A percentile compares a stretch with the other conserved stretches of the same genome.
Evolutionary conservation across 768 basidiomycete genomes (phyloP).

Genomic region (Trametes cinnabarina): DNA sequence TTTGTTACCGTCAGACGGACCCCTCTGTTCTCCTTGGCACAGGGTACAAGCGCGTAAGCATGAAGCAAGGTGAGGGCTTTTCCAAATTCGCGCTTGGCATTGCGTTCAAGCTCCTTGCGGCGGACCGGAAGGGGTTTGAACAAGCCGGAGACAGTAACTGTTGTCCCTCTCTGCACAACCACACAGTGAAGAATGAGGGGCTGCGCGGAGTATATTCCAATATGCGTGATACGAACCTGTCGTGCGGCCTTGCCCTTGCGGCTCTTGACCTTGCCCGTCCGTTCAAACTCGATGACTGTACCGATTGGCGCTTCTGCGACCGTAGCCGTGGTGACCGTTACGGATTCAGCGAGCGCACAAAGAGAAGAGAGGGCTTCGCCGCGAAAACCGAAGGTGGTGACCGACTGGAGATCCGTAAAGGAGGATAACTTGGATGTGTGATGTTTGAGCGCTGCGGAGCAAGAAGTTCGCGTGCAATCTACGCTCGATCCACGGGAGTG

Average conservation of each 20-base stretch:
- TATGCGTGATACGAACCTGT: constrained; percentile 63
- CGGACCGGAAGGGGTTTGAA: constrained; percentile 87
- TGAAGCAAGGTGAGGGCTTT: constrained; percentile 81
- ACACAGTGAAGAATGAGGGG: too few relatives aligned
- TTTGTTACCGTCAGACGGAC: constrained; percentile 77
- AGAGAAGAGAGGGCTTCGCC: constrained; percentile 95
- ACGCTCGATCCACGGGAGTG: too few relatives aligned
- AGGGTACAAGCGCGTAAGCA: constrained; percentile 89
- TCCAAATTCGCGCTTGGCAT: constrained; percentile 83
- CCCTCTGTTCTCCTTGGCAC: constrained; percentile 51
- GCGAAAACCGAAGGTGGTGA: constrained; percentile 89
- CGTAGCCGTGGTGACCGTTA: constrained; percentile 75
- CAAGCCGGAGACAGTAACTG: constrained; percentile 64
- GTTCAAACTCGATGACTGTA: constrained; percentile 69
- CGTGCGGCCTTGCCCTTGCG: constrained; percentile 63
- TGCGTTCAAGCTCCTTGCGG: constrained; percentile 86
- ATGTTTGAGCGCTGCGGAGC: constrained; percentile 74
- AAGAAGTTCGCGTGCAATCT: too few relatives aligned
- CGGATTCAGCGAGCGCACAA: constrained; percentile 73
- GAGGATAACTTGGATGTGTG: constrained; percentile 88
- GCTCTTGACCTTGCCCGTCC: constrained; percentile 57
- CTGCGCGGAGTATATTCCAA: too few relatives aligned
- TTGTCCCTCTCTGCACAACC: constrained; percentile 76
- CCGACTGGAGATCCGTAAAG: constrained; percentile 67
- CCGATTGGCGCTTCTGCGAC: constrained; percentile 73